Percentiles rank a stretch among this genome's conserved stretches.
phyloP scores from a whole-genome alignment of 495 filamentous ascomycete genomes.

The Arthonia radiata region DNA sequence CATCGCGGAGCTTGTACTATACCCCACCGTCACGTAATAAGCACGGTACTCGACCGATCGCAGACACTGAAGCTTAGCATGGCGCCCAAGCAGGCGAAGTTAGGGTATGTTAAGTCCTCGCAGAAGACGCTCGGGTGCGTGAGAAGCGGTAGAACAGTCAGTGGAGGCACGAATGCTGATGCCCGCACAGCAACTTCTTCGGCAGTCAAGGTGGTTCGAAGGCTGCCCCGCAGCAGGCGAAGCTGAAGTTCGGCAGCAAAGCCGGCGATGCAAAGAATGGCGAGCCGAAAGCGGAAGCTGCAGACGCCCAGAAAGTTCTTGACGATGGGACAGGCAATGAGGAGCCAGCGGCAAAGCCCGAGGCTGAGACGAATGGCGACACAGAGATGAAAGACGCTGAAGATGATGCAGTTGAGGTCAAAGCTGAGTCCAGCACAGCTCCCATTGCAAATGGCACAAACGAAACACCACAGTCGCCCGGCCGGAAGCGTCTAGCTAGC shows the following conservation, averaged over 20 bases:
- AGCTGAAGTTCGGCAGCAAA: slow-evolving; percentile 37
- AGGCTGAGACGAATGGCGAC: slow-evolving; percentile 4
- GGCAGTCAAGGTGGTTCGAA: slow-evolving; percentile 26
- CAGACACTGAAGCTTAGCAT: too few relatives aligned
- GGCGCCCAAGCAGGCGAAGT: slow-evolving; percentile 50
- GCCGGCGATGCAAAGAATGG: slow-evolving; percentile 8
- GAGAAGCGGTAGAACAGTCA: not conserved
- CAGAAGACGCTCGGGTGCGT: slow-evolving; percentile 73
- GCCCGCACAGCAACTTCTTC: slow-evolving; percentile 41
- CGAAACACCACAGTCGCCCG: too few relatives aligned
- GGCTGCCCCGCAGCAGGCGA: slow-evolving; percentile 43
- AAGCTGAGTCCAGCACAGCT: too few relatives aligned
- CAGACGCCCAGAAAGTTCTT: slow-evolving; percentile 16
- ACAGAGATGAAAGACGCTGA: too few relatives aligned
- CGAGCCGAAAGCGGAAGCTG: too few relatives aligned
- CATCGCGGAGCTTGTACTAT: too few relatives aligned
- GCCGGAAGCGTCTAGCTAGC: too few relatives aligned
- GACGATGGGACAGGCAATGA: slow-evolving; percentile 8
- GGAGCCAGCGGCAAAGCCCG: slow-evolving; percentile 1
- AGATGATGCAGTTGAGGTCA: too few relatives aligned
- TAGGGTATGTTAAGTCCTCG: slow-evolving; percentile 71
- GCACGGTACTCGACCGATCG: too few relatives aligned
- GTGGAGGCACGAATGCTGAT: slow-evolving; percentile 3
- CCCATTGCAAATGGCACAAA: too few relatives aligned
- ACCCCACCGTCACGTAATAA: too few relatives aligned